These are phyloP conservation scores for Scheffersomyces coipomensis DNA, from an alignment of 805 yeast genomes.

Conservation along the genomic window DNA sequence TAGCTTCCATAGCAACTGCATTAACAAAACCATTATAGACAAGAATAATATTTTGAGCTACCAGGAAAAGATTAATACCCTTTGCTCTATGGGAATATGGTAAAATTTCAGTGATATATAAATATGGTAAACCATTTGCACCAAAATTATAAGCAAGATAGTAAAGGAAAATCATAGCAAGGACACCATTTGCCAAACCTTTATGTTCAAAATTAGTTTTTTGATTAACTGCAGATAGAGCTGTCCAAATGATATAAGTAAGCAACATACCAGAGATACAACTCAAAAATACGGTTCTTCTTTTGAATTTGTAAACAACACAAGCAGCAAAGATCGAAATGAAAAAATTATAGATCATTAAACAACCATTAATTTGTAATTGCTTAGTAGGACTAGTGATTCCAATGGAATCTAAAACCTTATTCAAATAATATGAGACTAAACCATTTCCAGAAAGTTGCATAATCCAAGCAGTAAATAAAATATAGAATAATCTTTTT, in stretches of 20 bases:
- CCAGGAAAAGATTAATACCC: constrained; percentile 32
- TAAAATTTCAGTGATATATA: constrained; percentile 44
- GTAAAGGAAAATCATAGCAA: constrained; percentile 23
- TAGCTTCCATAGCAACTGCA: constrained; percentile 40
- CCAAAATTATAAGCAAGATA: constrained; percentile 19
- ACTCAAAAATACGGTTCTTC: constrained; percentile 26
- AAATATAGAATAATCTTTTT: constrained; percentile 37
- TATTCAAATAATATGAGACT: constrained; percentile 49
- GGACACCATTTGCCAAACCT: constrained; percentile 15
- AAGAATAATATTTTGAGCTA: constrained; percentile 15
- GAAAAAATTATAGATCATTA: constrained; percentile 46
- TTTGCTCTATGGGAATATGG: constrained; percentile 40
- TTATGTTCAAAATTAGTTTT: constrained; percentile 13
- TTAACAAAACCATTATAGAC: constrained; percentile 29
- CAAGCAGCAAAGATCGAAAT: constrained; percentile 20
- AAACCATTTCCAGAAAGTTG: constrained; percentile 53
- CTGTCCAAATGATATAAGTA: constrained; percentile 22
- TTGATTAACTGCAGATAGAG: constrained; percentile 20
- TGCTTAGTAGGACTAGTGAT: constrained; percentile 44
- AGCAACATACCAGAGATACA: constrained; percentile 26
- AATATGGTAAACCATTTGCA: constrained; percentile 47
- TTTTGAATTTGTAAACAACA: constrained; percentile 18
- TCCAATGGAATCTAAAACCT: constrained; percentile 53
- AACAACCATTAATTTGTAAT: constrained; percentile 50
- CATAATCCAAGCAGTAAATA: constrained; percentile 34